These are phyloP conservation scores for Clonostachys chloroleuca DNA, from an alignment of 2,329 filamentous ascomycete species.

Conservation along the genomic window DNA sequence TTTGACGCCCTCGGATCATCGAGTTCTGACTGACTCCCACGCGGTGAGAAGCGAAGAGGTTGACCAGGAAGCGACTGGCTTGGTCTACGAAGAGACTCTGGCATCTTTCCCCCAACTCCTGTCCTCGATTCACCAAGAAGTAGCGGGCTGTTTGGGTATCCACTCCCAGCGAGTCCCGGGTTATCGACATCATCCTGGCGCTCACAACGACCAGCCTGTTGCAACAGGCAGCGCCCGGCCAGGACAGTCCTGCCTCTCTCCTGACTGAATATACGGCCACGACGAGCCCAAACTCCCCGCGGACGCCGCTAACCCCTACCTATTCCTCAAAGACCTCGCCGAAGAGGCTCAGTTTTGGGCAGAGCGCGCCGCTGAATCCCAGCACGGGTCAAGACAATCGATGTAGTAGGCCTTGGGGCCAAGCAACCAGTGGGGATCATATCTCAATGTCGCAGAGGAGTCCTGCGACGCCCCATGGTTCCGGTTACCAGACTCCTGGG, in stretches of 20 bases:
- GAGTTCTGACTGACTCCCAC: too few species aligned
- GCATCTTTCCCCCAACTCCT: too few species aligned
- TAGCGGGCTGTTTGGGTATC: conserved; percentile 17
- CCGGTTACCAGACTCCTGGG: conserved; percentile 38
- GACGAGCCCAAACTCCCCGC: conserved; percentile 24
- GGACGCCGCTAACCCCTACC: conserved; percentile 24
- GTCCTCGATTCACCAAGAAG: too few species aligned
- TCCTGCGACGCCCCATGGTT: conserved; percentile 50
- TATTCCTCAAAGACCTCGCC: conserved; percentile 13
- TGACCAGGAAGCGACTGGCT: too few species aligned
- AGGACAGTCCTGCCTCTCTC: conserved; percentile 22
- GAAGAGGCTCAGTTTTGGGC: background rate
- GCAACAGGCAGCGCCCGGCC: conserved; percentile 22
- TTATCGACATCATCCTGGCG: conserved; percentile 19
- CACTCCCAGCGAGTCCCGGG: conserved; percentile 22
- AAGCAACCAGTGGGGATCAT: conserved; percentile 50
- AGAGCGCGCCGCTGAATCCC: too few species aligned
- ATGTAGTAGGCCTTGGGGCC: conserved; percentile 52
- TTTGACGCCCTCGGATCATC: background rate
- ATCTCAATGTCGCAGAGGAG: conserved; percentile 62
- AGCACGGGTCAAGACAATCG: conserved; percentile 29
- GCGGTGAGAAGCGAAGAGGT: too few species aligned
- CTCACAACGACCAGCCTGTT: conserved; percentile 21
- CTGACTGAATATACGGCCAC: conserved; percentile 22
- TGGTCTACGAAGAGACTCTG: too few species aligned